A percentile compares a stretch with the other conserved stretches of the same genome.
phyloP scores from a whole-genome alignment of 202 grass and related monocot genomes.

The Miscanthus sacchariflorus region DNA sequence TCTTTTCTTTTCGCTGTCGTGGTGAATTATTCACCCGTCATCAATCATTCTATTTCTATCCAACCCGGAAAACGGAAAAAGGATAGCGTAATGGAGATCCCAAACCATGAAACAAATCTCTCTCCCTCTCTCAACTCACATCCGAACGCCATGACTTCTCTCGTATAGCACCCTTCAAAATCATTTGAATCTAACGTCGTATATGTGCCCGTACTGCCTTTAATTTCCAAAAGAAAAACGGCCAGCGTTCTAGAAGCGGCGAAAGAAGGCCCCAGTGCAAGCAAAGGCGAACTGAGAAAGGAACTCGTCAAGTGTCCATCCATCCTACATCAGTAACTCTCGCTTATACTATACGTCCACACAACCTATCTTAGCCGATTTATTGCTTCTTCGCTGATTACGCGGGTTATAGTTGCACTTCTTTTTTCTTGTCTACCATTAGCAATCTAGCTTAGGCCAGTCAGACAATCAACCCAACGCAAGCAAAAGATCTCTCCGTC shows the following conservation, averaged over 20 bases:
- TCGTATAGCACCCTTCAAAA: no score
- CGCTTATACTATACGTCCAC: no score
- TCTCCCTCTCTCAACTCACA: no score
- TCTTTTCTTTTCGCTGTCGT: neutral
- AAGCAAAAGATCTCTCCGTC: conserved; percentile 19
- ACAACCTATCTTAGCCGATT: neutral
- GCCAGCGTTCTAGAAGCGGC: conserved; percentile 22
- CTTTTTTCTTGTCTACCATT: neutral
- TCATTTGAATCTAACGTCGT: neutral
- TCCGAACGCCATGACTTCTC: neutral
- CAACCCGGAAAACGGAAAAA: neutral
- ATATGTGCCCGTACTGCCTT: neutral
- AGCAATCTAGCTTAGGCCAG: no score
- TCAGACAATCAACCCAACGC: neutral
- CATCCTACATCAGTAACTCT: conserved; percentile 12
- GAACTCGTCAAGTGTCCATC: conserved; percentile 1
- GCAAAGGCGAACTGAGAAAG: neutral
- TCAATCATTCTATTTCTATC: neutral
- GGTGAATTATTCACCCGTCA: conserved; percentile 3
- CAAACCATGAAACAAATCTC: neutral
- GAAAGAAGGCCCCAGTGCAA: neutral
- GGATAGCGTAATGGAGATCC: neutral
- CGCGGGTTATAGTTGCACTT: neutral
- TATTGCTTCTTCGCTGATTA: neutral
- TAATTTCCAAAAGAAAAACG: neutral